These are phyloP conservation scores for Acidiella bohemica DNA, from an alignment of 495 filamentous ascomycete species.

Conservation along the genomic window DNA sequence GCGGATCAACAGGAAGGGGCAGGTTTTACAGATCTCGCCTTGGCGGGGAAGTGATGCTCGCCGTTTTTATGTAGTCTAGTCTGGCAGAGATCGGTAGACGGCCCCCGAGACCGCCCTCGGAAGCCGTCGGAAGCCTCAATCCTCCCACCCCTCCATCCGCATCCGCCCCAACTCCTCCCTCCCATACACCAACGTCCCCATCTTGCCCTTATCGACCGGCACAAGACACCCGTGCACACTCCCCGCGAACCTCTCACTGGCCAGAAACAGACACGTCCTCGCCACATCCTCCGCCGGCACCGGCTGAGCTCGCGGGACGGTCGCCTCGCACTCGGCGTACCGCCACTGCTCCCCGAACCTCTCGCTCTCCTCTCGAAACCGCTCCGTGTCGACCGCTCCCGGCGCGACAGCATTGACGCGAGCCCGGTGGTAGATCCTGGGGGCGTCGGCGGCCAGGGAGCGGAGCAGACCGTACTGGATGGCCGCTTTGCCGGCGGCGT, in stretches of 20 bases:
- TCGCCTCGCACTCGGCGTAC: slow-evolving; percentile 31
- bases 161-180: slow-evolving; percentile 21
- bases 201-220: slow-evolving; percentile 33
- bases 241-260: slow-evolving; percentile 31
- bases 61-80: too few species aligned
- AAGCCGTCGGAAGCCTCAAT: not conserved
- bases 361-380: slow-evolving; percentile 28
- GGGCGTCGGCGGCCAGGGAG: slow-evolving; percentile 29
- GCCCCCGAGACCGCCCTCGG: too few species aligned
- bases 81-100: too few species aligned
- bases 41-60: too few species aligned
- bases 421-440: slow-evolving; percentile 24
- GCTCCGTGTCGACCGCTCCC: slow-evolving; percentile 30
- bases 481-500: slow-evolving; percentile 31
- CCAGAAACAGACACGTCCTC: slow-evolving; percentile 30
- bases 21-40: too few species aligned
- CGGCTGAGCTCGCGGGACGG: slow-evolving; percentile 27
- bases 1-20: too few species aligned
- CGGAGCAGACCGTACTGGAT: slow-evolving; percentile 30
- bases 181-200: slow-evolving; percentile 31
- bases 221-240: slow-evolving; percentile 31
- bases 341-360: slow-evolving; percentile 26
- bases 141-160: not conserved
- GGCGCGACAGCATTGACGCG: slow-evolving; percentile 35
- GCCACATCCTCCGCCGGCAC: slow-evolving; percentile 30